Evolutionary conservation across 2,329 filamentous ascomycete species (phyloP), one percentile per base, ranked within the genome.

Genomic region (Pestalotiopsis sp.): DNA sequence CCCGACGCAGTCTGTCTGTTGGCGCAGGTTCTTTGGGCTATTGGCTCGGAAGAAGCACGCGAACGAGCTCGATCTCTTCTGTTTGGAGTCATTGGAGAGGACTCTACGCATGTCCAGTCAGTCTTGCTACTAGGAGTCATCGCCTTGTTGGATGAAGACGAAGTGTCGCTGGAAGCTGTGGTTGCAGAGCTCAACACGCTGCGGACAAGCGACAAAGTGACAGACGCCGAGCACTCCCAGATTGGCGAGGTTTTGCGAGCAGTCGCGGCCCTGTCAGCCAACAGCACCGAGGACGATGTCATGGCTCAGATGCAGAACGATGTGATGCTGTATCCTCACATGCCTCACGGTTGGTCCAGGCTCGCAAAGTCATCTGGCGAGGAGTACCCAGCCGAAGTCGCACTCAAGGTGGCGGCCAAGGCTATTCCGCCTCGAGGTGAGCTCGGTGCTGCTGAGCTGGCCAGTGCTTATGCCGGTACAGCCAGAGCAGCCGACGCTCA

Each of bases 21-120:
- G 13, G 93, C 95, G 0, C 94, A 98, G 80, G 93, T 98, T 0
- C 86, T 98, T 0, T 99, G 96, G 95, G 95, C 95, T 0, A 94
- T 93, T 72, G 94, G 93, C 9, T 90, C 90, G 0, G 89, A 91
- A 6, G 86, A 90, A 0, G 92, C 95, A 67, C 89, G 91, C 61
- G 89, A 91, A 64, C 90, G 92, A 70, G 95, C 95, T 17, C 88
- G 94, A 3, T 90, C 92, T 66, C 89, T 93, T 71, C 86, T 99
- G 0, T 95, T 97, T 75, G 90, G 91, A 14, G 91, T 92, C 45
- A 91, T 97, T 13, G 93, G 95, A 74, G 86, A 84, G 65, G 83
- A 92, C 64, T 89, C 93, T 0, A 88, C 90, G 1, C 94, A 98
- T 73, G 88, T 97, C 1, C 91, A 91, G 71, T 92, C 94, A 0